phyloP scores from a whole-genome alignment of 116 monocot species.

The Cymodocea nodosa region DNA sequence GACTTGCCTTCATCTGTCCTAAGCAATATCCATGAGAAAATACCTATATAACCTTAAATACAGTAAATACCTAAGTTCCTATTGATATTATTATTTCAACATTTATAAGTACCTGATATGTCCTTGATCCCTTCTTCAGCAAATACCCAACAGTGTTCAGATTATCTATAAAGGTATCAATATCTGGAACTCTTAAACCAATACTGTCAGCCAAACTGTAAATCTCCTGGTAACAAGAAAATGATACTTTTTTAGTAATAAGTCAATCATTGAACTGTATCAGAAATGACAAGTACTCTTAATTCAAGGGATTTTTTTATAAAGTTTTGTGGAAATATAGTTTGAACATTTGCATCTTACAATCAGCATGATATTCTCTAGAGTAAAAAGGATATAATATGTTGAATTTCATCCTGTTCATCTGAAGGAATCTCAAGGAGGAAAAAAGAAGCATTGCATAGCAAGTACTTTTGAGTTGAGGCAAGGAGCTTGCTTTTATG shows the following conservation, averaged over 20 bases:
- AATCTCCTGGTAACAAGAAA: slow-evolving; percentile 45
- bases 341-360: too few species aligned
- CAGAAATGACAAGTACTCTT: neutral
- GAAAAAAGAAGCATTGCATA: too few species aligned
- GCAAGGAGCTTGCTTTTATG: too few species aligned
- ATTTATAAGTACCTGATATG: slow-evolving; percentile 56
- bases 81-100: neutral
- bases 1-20: too few species aligned
- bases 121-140: slow-evolving; percentile 73
- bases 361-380: too few species aligned
- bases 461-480: too few species aligned
- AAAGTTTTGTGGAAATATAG: too few species aligned
- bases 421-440: too few species aligned
- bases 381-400: too few species aligned
- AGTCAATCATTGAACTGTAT: neutral
- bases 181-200: slow-evolving; percentile 65
- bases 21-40: too few species aligned
- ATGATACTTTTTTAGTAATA: neutral
- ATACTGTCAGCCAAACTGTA: slow-evolving; percentile 77
- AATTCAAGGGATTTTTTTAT: too few species aligned
- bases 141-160: slow-evolving; percentile 82
- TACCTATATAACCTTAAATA: neutral
- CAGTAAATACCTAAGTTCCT: neutral
- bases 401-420: too few species aligned
- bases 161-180: slow-evolving; percentile 73